phyloP scores from a whole-genome alignment of 495 filamentous ascomycete species.

The Xylaria longipes region DNA sequence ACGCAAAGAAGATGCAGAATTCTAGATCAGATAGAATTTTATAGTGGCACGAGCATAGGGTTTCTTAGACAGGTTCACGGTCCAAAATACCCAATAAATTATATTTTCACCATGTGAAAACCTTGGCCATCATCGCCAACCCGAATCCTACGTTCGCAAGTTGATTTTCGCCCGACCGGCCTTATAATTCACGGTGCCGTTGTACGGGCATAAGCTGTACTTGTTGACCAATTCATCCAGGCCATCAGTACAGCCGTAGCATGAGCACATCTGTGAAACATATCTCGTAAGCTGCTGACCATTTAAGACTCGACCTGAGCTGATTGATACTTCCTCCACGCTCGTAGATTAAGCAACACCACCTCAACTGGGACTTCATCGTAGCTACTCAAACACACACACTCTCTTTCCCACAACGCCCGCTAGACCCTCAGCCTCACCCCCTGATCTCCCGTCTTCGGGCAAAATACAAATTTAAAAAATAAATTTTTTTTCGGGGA shows the following conservation, averaged over 20 bases:
- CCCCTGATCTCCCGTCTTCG: background rate
- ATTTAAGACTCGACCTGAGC: background rate
- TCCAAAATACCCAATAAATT: background rate
- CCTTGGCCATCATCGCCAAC: background rate
- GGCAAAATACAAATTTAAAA: too few relatives aligned
- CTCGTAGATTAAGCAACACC: background rate
- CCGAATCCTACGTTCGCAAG: background rate
- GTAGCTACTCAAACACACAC: background rate
- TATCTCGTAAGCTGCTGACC: slow-evolving; percentile 4
- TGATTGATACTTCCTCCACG: background rate
- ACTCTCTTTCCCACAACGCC: background rate
- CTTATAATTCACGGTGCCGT: slow-evolving; percentile 1
- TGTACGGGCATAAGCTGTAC: slow-evolving; percentile 18
- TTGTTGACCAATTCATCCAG: slow-evolving; percentile 22
- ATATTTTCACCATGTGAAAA: background rate
- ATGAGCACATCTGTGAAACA: slow-evolving; percentile 14
- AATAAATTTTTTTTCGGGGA: too few relatives aligned
- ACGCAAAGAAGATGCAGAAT: background rate
- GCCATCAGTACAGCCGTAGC: slow-evolving; percentile 21
- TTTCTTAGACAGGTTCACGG: background rate
- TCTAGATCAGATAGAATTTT: too few relatives aligned
- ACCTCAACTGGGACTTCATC: background rate
- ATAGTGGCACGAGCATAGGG: background rate
- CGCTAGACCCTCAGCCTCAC: background rate
- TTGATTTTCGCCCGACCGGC: background rate